Conservation (phyloP, 129 eudicot species). For the Glebionis coronaria region DNA sequence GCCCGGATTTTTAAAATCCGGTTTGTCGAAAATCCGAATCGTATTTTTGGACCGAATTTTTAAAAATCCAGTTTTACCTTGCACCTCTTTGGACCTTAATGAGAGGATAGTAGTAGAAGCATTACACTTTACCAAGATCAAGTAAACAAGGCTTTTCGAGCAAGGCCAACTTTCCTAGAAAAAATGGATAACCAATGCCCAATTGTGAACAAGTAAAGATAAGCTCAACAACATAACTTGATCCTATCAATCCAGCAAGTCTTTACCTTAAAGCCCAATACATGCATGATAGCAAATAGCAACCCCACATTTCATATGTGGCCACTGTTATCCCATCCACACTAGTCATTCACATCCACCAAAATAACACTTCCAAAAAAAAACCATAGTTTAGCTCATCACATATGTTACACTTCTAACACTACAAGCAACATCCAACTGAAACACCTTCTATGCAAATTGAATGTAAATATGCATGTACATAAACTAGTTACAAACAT, state of each 20-base stretch:
- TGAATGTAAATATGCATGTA: conserved; percentile 21
- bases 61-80: too few species aligned
- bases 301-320: conserved; percentile 45
- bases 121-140: too few species aligned
- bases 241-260: neutral
- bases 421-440: conserved; percentile 25
- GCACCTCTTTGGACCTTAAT: too few species aligned
- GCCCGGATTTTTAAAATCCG: too few species aligned
- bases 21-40: too few species aligned
- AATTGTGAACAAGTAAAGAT: neutral
- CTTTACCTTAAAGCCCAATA: conserved; percentile 11
- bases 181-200: too few species aligned
- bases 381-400: conserved; percentile 3
- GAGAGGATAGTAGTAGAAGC: too few species aligned
- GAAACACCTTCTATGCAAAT: conserved; percentile 11
- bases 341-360: conserved; percentile 47
- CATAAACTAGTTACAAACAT: conserved; percentile 27
- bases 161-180: too few species aligned
- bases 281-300: too few species aligned
- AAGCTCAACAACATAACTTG: neutral
- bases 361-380: conserved; percentile 33
- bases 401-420: conserved; percentile 16
- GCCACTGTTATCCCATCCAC: conserved; percentile 39
- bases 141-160: neutral
- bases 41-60: too few species aligned